Evolutionary conservation across 495 filamentous ascomycete genomes (phyloP).

Genomic region (Cairneyella variabilis): DNA sequence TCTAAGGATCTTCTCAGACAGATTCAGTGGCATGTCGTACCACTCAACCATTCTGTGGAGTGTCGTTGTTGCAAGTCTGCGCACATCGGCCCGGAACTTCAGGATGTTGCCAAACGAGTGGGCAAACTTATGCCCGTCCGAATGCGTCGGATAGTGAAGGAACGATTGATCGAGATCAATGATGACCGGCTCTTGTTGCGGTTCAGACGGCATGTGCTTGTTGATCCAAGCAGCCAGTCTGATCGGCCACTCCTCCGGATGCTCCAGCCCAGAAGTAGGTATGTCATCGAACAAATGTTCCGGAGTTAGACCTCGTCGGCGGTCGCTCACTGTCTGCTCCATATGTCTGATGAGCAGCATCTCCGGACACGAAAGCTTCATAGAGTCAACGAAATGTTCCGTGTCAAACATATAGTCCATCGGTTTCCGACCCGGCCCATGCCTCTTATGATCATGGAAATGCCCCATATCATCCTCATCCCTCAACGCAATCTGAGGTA

Average conservation of each 20-base stretch:
- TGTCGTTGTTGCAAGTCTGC: constrained; percentile 16
- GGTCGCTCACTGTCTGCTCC: not conserved
- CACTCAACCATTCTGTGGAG: constrained; percentile 3
- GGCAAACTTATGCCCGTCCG: constrained; percentile 16
- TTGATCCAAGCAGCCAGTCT: constrained; percentile 13
- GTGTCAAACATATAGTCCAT: constrained; percentile 23
- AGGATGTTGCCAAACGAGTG: constrained; percentile 22
- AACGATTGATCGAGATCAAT: constrained; percentile 19
- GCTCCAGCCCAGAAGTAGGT: constrained; percentile 5
- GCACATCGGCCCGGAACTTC: constrained; percentile 20
- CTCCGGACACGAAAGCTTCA: constrained; percentile 15
- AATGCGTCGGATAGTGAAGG: constrained; percentile 18
- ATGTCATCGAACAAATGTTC: constrained; percentile 15
- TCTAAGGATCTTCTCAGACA: constrained; percentile 1
- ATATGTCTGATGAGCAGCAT: constrained; percentile 14
- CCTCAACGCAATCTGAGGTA: constrained; percentile 21
- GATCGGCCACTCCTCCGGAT: constrained; percentile 17
- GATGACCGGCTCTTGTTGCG: constrained; percentile 11
- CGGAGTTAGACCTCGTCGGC: constrained; percentile 8
- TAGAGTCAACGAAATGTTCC: constrained; percentile 15
- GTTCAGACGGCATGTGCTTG: constrained; percentile 7
- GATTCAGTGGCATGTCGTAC: constrained; percentile 9
- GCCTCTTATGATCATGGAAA: constrained; percentile 3
- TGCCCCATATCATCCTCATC: constrained; percentile 10
- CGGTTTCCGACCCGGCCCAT: constrained; percentile 6